These are phyloP conservation scores for Crithidia brevicula DNA, from an alignment of 208 protist species.

Conservation along the genomic window DNA sequence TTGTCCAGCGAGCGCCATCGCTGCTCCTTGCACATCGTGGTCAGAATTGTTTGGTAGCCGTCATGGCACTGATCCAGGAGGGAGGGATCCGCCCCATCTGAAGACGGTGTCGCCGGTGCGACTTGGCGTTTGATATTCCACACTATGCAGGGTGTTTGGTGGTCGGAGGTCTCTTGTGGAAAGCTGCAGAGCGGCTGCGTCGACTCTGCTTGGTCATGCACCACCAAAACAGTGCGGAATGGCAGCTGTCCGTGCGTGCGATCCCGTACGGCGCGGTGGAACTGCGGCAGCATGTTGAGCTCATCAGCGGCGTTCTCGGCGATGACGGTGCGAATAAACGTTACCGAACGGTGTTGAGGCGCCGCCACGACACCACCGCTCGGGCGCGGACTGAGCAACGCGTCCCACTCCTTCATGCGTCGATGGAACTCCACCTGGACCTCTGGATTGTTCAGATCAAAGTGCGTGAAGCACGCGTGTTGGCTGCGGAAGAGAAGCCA, in stretches of 20 bases:
- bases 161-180: conserved; percentile 12
- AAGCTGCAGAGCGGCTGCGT: conserved; percentile 58
- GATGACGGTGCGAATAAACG: conserved; percentile 79
- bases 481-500: conserved; percentile 82
- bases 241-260: conserved; percentile 47
- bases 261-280: conserved; percentile 50
- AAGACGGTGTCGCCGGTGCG: neutral
- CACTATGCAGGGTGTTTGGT: conserved; percentile 43
- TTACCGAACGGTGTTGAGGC: conserved; percentile 40
- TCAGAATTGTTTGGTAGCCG: conserved; percentile 70
- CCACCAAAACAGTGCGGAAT: conserved; percentile 75
- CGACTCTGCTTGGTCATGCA: conserved; percentile 69
- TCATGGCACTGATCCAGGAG: conserved; percentile 78
- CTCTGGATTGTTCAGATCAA: conserved; percentile 67
- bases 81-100: conserved; percentile 18
- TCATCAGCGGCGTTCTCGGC: conserved; percentile 69
- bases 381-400: neutral
- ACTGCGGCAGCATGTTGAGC: conserved; percentile 59
- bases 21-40: conserved; percentile 61
- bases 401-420: conserved; percentile 65
- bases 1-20: conserved; percentile 45
- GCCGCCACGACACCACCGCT: neutral
- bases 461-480: conserved; percentile 86
- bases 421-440: conserved; percentile 53
- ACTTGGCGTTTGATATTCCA: conserved; percentile 48